phyloP scores from a whole-genome alignment of 2,329 filamentous ascomycete species.

The Helotiales sp. region DNA sequence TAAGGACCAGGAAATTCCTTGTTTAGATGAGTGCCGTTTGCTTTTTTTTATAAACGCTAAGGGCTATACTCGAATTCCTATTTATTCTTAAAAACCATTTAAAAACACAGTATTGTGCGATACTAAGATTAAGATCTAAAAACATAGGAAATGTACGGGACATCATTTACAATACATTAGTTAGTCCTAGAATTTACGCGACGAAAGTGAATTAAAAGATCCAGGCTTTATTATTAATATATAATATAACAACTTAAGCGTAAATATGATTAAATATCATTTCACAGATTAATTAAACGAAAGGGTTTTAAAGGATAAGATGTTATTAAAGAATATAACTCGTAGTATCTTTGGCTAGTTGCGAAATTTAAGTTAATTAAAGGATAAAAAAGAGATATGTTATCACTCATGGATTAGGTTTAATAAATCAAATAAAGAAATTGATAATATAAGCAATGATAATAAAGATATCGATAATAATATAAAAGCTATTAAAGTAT shows the following conservation, averaged over 20 bases:
- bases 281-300: slow-evolving; percentile 7
- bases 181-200: slow-evolving; percentile 34
- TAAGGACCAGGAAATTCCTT: slow-evolving; percentile 6
- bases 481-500: not conserved
- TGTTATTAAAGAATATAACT: slow-evolving; percentile 40
- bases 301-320: slow-evolving; percentile 16
- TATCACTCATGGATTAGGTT: no score
- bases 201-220: slow-evolving; percentile 13
- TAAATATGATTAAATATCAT: not conserved
- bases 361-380: slow-evolving; percentile 35
- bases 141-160: slow-evolving; percentile 36
- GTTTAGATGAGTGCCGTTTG: slow-evolving; percentile 22
- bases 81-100: slow-evolving; percentile 43
- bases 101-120: slow-evolving; percentile 39
- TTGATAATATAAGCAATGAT: no score
- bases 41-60: slow-evolving; percentile 20
- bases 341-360: slow-evolving; percentile 43
- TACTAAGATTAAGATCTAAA: slow-evolving; percentile 41
- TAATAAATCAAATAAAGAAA: no score
- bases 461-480: not conserved
- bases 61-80: slow-evolving; percentile 21
- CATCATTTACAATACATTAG: slow-evolving; percentile 38
- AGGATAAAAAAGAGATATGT: slow-evolving; percentile 30
- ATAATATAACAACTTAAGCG: not conserved
- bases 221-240: slow-evolving; percentile 22